Conservation (phyloP, 1,284 basidiomycete species). For the Calocybe gambosa region DNA sequence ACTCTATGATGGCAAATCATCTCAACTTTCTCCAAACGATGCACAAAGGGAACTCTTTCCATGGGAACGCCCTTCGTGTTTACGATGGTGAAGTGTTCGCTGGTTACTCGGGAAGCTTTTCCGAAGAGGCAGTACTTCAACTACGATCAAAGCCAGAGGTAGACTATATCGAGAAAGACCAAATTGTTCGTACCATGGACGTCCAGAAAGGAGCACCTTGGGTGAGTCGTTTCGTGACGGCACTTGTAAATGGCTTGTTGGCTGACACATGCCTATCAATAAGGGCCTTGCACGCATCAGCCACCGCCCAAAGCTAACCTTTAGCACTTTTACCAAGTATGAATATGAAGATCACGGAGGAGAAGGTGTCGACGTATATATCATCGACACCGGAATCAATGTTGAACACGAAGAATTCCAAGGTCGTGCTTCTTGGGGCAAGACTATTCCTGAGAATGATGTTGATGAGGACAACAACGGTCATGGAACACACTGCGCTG, state of each 20-base stretch:
- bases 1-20: constrained; percentile 62
- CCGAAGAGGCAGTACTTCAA: constrained; percentile 64
- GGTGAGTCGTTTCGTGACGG: constrained; percentile 47
- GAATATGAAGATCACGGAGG: constrained; percentile 73
- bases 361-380: constrained; percentile 86
- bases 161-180: constrained; percentile 90
- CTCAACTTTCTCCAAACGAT: constrained; percentile 62
- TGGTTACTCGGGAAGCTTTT: constrained; percentile 87
- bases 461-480: constrained; percentile 72
- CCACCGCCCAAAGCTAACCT: constrained; percentile 74
- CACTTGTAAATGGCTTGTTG: constrained; percentile 2
- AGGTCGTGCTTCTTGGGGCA: constrained; percentile 80
- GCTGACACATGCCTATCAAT: constrained; percentile 14
- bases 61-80: constrained; percentile 55
- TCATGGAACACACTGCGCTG: constrained; percentile 80
- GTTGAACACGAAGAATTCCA: constrained; percentile 83
- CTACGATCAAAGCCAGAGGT: constrained; percentile 89
- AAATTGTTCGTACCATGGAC: constrained; percentile 74
- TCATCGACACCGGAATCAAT: constrained; percentile 88
- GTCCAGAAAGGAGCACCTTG: constrained; percentile 82
- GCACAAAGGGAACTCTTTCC: constrained; percentile 47
- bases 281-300: constrained; percentile 95
- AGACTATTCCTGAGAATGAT: constrained; percentile 76
- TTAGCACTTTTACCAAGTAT: constrained; percentile 88
- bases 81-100: constrained; percentile 64